Base-by-base conservation (phyloP, 2,329 filamentous ascomycete species). In the Paraphoma sp. region DNA sequence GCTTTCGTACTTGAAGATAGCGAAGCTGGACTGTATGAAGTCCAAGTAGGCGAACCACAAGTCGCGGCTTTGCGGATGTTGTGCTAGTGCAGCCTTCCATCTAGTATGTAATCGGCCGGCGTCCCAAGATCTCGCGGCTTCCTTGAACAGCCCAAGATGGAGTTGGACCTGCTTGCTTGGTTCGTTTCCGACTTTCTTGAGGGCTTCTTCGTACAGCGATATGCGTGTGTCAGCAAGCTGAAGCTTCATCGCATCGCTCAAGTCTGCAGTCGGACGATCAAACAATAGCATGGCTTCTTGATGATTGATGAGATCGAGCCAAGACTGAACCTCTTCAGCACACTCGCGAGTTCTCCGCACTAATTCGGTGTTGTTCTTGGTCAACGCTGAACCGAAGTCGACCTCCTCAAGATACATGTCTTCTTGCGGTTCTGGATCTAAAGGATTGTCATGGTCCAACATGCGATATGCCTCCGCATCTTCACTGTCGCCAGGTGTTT, bases 201-300 rank as follows among this genome's bases (percentile, higher is more conserved):
- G 74, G 0, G 93, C 93, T 58, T 92, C 88, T 62, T 94, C 87
- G 57, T 93, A 91, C 58, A 96, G 86, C 1, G 89, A 87, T 2
- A 96, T 79, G 63, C 92, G 94, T 53, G 97, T 87, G 61, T 95
- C 89, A 3, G 92, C 88, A 52, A 91, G 86, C 59, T 89, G 89
- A 59, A 83, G 84, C 48, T 81, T 79, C 68, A 95, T 90, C 3
- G 87, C 85, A 29, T 80, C 79, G 0, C 86, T 87, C 23, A 78
- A 30, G 71, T 81, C 68, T 78, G 79, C 57, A 69, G 71, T 43
- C 1, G 58, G 76, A 18, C 81, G 77, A 28, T 81, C 80, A 23
- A 81, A 78, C 49, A 79, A 79, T 42, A 94, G 78, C 53, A 96
- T 80, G 2, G 77, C 74, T 59, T 92, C 87, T 76, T 98, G 94